Evolutionary conservation across 108 stramenopile genomes (phyloP), one percentile per base, ranked within the genome.

Genomic region (Pelagomonas calceolata): DNA sequence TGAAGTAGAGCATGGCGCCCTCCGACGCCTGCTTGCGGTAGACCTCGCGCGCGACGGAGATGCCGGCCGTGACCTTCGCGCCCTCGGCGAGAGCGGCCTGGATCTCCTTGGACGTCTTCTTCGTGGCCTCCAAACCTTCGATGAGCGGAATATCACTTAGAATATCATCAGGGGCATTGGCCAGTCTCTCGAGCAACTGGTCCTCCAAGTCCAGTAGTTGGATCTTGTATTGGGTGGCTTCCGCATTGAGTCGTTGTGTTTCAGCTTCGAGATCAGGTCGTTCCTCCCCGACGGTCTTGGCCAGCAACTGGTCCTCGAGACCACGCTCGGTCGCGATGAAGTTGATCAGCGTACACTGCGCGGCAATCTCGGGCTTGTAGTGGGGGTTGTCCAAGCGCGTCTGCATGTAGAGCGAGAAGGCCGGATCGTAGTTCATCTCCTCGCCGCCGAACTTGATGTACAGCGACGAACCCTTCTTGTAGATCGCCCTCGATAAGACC

Each of bases 1-100:
- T 81, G 85, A 94, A 92, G 80, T 94, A 94, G 15, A 94, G 82
- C 93, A 94, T 94, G n/a, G 93, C 92, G 30, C 91, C 93, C 72
- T 94, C 93, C 0, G 89, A 76, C 32, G 93, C 93, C 71, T 91
- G 89, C 18, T 84, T 84, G 4, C 92, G 78, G 85, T 92, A 94
- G 46, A 81, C 71, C 75, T 94, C 91, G 39, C 93, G 85, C 17
- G 91, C 91, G 70, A 82, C 70, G 71, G 86, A 85, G 66, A 94
- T 91, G 64, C 90, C 86, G 32, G 75, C 75, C 74, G 91, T 82
- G 4, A 91, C 90, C 39, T 84, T 80, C 76, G 88, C 84, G 34
- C 91, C 92, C 45, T 76, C 87, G 35, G 73, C 89, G 26, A 94
- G 91, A 26, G 93, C 92, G 21, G 86, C 84, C 34, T 84, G 81